phyloP scores from a whole-genome alignment of 257 asterid species.

The Solanum arcanum region DNA sequence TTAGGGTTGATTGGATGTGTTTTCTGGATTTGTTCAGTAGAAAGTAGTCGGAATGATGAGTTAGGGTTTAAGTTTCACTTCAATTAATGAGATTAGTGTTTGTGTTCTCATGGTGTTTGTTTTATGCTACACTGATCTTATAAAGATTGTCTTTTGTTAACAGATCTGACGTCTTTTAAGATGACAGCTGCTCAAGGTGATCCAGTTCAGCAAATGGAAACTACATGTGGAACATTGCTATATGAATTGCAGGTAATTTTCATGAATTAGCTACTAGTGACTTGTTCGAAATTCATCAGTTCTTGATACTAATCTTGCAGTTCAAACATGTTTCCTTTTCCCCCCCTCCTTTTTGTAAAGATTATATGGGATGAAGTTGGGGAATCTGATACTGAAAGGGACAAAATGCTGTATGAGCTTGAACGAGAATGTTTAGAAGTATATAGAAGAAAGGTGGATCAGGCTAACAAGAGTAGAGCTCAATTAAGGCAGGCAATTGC shows the following conservation, averaged over 20 bases:
- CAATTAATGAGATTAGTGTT: background rate
- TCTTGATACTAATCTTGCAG: background rate
- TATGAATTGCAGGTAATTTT: constrained; percentile 68
- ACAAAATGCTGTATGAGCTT: constrained; percentile 73
- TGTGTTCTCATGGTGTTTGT: background rate
- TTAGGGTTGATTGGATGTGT: background rate
- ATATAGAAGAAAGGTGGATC: constrained; percentile 88
- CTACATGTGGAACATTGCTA: constrained; percentile 78
- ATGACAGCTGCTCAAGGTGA: constrained; percentile 34
- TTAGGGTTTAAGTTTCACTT: background rate
- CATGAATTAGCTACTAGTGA: background rate
- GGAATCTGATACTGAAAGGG: constrained; percentile 74
- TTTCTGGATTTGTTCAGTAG: background rate
- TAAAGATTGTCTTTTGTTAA: constrained; percentile 1
- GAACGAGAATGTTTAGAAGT: constrained; percentile 92
- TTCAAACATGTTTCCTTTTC: background rate
- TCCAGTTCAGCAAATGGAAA: constrained; percentile 44
- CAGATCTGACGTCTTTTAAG: constrained; percentile 17
- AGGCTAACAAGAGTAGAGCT: constrained; percentile 83
- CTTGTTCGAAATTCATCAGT: background rate
- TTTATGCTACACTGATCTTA: background rate
- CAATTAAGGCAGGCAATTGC: constrained; percentile 97
- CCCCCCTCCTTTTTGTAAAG: constrained; percentile 8
- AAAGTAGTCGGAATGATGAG: background rate
- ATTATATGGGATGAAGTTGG: constrained; percentile 99